Base-by-base conservation (phyloP, 75 land plant species). In the Ceratopteris richardii region DNA sequence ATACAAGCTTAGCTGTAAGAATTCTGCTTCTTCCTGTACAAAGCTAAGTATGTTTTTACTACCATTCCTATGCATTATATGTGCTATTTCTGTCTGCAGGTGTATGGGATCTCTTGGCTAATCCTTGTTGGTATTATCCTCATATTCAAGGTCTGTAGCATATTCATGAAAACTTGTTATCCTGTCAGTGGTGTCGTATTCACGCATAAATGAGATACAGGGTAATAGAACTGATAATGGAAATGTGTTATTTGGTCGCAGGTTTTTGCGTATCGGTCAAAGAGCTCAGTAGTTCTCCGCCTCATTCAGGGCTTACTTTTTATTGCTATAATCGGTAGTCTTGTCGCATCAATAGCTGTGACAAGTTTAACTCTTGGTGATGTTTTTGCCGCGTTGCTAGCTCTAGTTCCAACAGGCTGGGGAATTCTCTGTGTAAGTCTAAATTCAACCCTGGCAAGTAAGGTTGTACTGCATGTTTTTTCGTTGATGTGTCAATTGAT, bases 391-490 rank as follows among this genome's bases (percentile, higher is more conserved):
- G 71, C 82, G 55, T 51, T 74, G 33, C 67, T 93, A 47, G 96
- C 90, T 44, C 80, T 85, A 60, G 61, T 93, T 41, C 85, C 98
- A 5, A 93, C 98, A 31, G 98, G 98, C 24, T 93, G 98, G 98
- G 70, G 65, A 27, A 53, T 83, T 40, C 61, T 93, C 31, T 85
- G 58, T 63, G 98, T 93, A 78, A 87, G 97, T 71, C 39, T 57
- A 18, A 19, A 7, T 57, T 1, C 12, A 3, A 24, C 31, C 27
- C 31, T 29, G 22, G 14, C 14, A 46, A 4, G 14, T 21, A 54
- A 2, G 12, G 5, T 5, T 54, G n/a, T 16, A 22, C 23, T 2
- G 56, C 56, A 9, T 22, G 31, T 2, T 54, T 16, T 9, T 25
- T 22, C 16, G 29, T 16, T 54, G 2, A 21, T 28, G 11, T 16